Evolutionary conservation across 202 grass and related monocot species (phyloP), one percentile per base, ranked within the genome.

Genomic region (Hordeum pubiflorum): DNA sequence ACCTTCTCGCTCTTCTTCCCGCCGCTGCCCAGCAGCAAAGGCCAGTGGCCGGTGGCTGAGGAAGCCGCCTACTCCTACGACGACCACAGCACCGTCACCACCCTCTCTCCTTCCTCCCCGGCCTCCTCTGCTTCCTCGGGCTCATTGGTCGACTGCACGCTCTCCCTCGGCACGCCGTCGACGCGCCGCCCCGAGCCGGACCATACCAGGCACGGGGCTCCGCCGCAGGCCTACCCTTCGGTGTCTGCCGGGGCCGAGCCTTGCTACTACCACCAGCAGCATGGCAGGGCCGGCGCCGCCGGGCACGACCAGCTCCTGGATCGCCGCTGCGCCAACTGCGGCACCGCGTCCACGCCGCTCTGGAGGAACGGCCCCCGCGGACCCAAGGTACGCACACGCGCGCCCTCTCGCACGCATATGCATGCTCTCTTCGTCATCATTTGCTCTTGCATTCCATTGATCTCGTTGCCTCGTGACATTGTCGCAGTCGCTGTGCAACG

Each of bases 251-350:
- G 31, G 0, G 71, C 55, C 0, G 69, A 86, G 10, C 75, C 76
- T 15, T 85, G 67, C 79, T 72, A 80, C 17, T 69, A 63, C 38
- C 69, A 79, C 21, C 81, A 67, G 39, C 69, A 72, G 69, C 43
- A 29, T 32, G 26, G 58, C 17, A 81, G 27, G 61, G 50, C 18
- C 11, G 9, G 14, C 59, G 40, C 15, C 38, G 34, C 58, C 8
- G 71, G 55, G 5, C 74, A 74, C 33, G 84, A 84, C 1, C 13
- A 66, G 75, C 34, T 75, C 10, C 4, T 63, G 8, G 90, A 89
- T 41, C 90, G 96, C 31, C 84, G 92, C 64, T 98, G 96, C 83
- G 92, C 92, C 46, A 98, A 98, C 86, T 98, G 96, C 81, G 92
- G 90, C 77, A 98, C 96, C 11, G 74, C 96, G 82, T 95, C 96